These are phyloP conservation scores for Panicum miliaceum DNA, from an alignment of 176 grass and related monocot species.

Conservation along the genomic window DNA sequence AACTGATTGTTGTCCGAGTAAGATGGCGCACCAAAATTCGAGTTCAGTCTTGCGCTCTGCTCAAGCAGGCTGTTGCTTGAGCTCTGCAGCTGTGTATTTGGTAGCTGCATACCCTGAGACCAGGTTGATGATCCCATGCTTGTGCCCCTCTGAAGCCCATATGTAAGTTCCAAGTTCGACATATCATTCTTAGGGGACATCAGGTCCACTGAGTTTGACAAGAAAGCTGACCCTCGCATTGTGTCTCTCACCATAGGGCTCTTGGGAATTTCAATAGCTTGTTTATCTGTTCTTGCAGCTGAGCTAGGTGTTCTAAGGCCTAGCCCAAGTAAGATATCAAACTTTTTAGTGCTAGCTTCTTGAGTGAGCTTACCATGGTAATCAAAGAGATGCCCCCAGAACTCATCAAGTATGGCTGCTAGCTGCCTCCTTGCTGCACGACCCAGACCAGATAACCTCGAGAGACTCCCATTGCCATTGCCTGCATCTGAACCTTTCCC, in stretches of 20 bases:
- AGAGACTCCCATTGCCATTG: slow-evolving; percentile 76
- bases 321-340: slow-evolving; percentile 76
- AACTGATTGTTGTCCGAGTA: slow-evolving; percentile 75
- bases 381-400: slow-evolving; percentile 97
- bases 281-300: slow-evolving; percentile 57
- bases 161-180: slow-evolving; percentile 68
- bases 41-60: slow-evolving; percentile 59
- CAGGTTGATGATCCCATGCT: slow-evolving; percentile 61
- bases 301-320: slow-evolving; percentile 66
- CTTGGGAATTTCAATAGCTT: slow-evolving; percentile 67
- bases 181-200: slow-evolving; percentile 55
- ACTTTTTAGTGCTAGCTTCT: slow-evolving; percentile 73
- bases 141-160: slow-evolving; percentile 67
- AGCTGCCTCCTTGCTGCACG: slow-evolving; percentile 87
- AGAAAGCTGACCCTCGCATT: slow-evolving; percentile 44
- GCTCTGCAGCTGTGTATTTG: slow-evolving; percentile 51
- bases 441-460: slow-evolving; percentile 84
- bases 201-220: slow-evolving; percentile 48
- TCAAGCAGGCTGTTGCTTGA: slow-evolving; percentile 63
- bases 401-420: slow-evolving; percentile 82
- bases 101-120: slow-evolving; percentile 75
- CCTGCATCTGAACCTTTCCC: slow-evolving; percentile 64
- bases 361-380: slow-evolving; percentile 85
- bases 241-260: slow-evolving; percentile 58
- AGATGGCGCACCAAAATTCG: slow-evolving; percentile 59